Percentiles rank a stretch among this genome's conserved stretches.
These are phyloP conservation scores for Quercus phellos DNA, from an alignment of 331 rosid species.

Conservation along the genomic window DNA sequence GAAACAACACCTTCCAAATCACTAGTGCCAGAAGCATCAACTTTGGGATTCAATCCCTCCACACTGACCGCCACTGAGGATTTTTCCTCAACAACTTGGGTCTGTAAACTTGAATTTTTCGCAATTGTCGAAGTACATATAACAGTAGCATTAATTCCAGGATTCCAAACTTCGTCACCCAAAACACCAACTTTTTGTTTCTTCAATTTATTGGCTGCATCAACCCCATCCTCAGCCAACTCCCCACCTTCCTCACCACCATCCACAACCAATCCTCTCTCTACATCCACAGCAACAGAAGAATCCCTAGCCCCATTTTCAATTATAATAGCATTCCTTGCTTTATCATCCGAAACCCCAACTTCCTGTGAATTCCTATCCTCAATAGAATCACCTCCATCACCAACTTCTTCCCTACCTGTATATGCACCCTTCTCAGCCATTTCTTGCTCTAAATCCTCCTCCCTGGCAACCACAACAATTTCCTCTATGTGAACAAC, in stretches of 20 bases:
- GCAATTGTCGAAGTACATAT: neutral
- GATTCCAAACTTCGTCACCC: constrained; percentile 11
- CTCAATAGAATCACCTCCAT: constrained; percentile 1
- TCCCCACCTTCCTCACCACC: constrained; percentile 17
- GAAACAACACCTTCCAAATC: neutral
- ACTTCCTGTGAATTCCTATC: constrained; percentile 6
- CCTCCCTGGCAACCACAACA: constrained; percentile 14
- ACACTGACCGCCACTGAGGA: neutral
- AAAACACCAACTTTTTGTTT: constrained; percentile 7
- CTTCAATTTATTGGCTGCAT: constrained; percentile 8
- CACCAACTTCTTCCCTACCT: neutral
- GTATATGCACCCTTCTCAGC: neutral
- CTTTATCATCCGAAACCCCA: constrained; percentile 15
- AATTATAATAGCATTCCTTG: constrained; percentile 6
- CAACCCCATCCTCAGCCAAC: constrained; percentile 12
- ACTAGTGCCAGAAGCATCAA: neutral
- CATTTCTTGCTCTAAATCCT: constrained; percentile 11
- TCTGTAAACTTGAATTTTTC: neutral
- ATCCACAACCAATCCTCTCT: constrained; percentile 12
- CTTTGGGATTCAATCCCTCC: neutral
- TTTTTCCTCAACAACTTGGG: neutral
- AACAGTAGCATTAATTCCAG: constrained; percentile 3
- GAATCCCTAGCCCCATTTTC: constrained; percentile 32
- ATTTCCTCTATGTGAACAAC: constrained; percentile 12
- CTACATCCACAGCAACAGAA: constrained; percentile 17